Percentiles rank a stretch among this genome's conserved stretches.
Conservation (phyloP, 495 filamentous ascomycete species). For the Lophiotrema nucula region DNA sequence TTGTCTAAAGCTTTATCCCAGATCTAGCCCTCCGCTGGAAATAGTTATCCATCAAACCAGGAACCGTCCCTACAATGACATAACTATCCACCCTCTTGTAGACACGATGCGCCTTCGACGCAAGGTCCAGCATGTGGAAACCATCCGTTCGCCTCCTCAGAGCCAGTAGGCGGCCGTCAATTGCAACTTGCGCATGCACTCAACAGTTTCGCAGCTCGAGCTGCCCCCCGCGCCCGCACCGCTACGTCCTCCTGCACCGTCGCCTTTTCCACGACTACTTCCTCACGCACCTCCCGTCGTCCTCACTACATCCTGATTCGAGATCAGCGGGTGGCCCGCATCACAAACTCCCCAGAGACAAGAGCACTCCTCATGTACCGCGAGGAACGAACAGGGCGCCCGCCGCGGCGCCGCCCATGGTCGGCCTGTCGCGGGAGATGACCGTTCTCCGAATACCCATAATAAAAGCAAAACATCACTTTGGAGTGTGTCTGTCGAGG, state of each 20-base stretch:
- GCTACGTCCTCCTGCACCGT: not conserved
- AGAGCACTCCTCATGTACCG: slow-evolving; percentile 73
- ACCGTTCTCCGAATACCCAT: slow-evolving; percentile 98
- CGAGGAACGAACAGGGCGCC: slow-evolving; percentile 53
- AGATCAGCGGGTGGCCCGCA: slow-evolving; percentile 59
- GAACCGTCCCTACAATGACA: not conserved
- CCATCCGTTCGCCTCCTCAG: slow-evolving; percentile 11
- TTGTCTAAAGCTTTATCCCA: no score
- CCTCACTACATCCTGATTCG: slow-evolving; percentile 88
- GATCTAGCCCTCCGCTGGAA: no score
- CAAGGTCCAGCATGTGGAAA: slow-evolving; percentile 31
- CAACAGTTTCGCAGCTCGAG: not conserved
- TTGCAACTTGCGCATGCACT: not conserved
- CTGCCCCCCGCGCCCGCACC: not conserved
- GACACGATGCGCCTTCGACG: slow-evolving; percentile 25
- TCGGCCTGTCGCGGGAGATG: slow-evolving; percentile 61
- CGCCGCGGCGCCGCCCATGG: slow-evolving; percentile 33
- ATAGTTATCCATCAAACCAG: not conserved
- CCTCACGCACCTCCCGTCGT: slow-evolving; percentile 89
- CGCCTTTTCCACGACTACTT: slow-evolving; percentile 93
- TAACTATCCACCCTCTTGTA: not conserved
- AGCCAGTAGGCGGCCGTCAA: slow-evolving; percentile 17
- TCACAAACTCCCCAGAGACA: slow-evolving; percentile 81
- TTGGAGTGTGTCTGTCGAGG: slow-evolving; percentile 73
- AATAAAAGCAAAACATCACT: slow-evolving; percentile 92